phyloP scores from a whole-genome alignment of 106 monocot genomes.

The Platanthera guangdongensis region DNA sequence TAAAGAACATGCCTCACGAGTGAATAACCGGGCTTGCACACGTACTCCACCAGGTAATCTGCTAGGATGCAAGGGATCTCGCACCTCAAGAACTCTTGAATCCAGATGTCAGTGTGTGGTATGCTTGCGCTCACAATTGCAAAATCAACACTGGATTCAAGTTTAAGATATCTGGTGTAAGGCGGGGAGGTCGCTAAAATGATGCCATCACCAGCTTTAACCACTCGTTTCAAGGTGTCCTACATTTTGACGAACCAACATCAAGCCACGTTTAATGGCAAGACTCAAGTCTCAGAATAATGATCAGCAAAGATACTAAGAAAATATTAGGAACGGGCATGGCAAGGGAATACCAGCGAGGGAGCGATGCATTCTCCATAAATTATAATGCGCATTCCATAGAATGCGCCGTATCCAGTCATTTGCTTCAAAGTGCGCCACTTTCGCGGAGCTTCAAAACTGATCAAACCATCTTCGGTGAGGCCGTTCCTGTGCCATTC shows the following conservation, averaged over 20 bases:
- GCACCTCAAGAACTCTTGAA: slow-evolving; percentile 69
- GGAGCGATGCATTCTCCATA: slow-evolving; percentile 94
- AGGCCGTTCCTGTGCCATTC: slow-evolving; percentile 76
- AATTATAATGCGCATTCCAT: slow-evolving; percentile 62
- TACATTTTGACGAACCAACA: slow-evolving; percentile 4
- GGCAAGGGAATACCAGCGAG: slow-evolving; percentile 45
- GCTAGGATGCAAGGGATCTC: slow-evolving; percentile 66
- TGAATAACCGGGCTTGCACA: slow-evolving; percentile 59
- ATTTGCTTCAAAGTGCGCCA: slow-evolving; percentile 74
- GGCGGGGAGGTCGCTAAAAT: slow-evolving; percentile 89
- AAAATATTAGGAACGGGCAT: neutral
- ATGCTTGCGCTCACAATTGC: slow-evolving; percentile 57
- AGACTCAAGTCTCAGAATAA: neutral
- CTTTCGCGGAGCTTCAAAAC: slow-evolving; percentile 75
- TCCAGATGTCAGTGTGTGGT: slow-evolving; percentile 52
- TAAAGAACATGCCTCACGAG: slow-evolving; percentile 68
- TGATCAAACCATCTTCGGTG: slow-evolving; percentile 66
- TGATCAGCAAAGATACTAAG: neutral
- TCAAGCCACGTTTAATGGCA: neutral
- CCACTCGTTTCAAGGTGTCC: slow-evolving; percentile 73
- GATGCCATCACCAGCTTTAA: slow-evolving; percentile 78
- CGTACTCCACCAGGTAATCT: slow-evolving; percentile 74
- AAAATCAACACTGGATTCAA: slow-evolving; percentile 50
- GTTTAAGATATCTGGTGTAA: slow-evolving; percentile 61
- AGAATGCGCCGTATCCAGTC: slow-evolving; percentile 81